Evolutionary conservation across 768 basidiomycete species (phyloP), one percentile per base, ranked within the genome.

Genomic region (Pisolithus albus): DNA sequence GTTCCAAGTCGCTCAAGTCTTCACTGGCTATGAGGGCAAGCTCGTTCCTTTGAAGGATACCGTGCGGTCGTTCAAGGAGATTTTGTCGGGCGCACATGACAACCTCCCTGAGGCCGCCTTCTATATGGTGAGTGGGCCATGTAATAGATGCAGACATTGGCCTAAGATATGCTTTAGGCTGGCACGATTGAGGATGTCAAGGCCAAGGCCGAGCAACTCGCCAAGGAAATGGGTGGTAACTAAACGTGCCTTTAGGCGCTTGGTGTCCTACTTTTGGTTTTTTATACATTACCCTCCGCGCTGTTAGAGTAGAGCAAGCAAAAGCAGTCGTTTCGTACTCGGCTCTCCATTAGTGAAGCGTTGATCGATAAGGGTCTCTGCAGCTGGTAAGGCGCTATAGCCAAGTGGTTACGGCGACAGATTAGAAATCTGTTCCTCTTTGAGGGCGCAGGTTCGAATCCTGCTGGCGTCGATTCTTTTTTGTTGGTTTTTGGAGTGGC

Each of bases 1-100:
- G 57, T 99, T 99, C 92, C 89, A 91, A 70, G 95, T 97, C 70
- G 96, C 94, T 52, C 92, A 97, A 78, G 93, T 96, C 73, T 97
- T 98, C 84, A 98, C 95, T 67, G 95, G 95, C 79, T 94, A 91
- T 65, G 94, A 96, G 79, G 96, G 95, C 67, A 90, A 88, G 71
- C 90, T 98, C 55, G 95, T 99, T 34, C 78, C 94, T 13, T 77
- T 99, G 59, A 97, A 97, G 80, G 94, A 98, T 69, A 94, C 92
- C 55, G 71, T 94, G 65, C 88, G 89, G 61, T 94, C 95, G 39
- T 98, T 97, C 87, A 93, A 87, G 82, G 92, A 96, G 75, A 98
- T 99, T 64, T 84, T 99, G 52, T 79, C 85, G 56, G 95, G 95
- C 53, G 61, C 73, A 56, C 92, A 95, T 64, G 96, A 98, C 72